These are phyloP conservation scores for Rhynchospora pubera DNA, from an alignment of 176 grass and related monocot species.

Conservation along the genomic window DNA sequence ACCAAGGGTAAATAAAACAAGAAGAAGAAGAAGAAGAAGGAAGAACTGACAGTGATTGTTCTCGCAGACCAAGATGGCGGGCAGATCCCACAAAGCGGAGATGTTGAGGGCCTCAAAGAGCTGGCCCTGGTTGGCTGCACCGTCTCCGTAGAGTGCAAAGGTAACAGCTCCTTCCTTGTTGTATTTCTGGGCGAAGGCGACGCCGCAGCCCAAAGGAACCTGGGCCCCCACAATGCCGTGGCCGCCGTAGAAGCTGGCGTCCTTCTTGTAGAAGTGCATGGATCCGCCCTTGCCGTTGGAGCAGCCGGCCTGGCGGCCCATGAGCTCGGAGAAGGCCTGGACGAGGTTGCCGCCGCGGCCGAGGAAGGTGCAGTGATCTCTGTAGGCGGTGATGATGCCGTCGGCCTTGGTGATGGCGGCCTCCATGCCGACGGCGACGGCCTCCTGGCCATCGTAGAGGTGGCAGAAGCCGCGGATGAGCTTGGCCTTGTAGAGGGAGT, in stretches of 20 bases:
- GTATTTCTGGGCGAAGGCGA: constrained; percentile 82
- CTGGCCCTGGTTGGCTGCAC: constrained; percentile 88
- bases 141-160: constrained; percentile 70
- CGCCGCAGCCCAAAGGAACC: constrained; percentile 62
- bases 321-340: constrained; percentile 73
- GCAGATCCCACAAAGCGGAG: constrained; percentile 84
- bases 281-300: constrained; percentile 74
- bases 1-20: not conserved
- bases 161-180: constrained; percentile 66
- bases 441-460: constrained; percentile 93
- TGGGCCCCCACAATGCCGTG: constrained; percentile 91
- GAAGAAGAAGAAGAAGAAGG: not conserved
- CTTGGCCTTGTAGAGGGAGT: constrained; percentile 96
- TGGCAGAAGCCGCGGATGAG: constrained; percentile 97
- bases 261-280: constrained; percentile 95
- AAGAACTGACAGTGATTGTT: constrained; percentile 80
- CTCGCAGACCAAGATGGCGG: constrained; percentile 84
- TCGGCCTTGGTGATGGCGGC: constrained; percentile 50
- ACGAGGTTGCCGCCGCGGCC: constrained; percentile 49
- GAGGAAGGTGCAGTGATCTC: constrained; percentile 83
- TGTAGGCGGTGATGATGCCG: constrained; percentile 80
- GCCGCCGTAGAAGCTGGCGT: constrained; percentile 54
- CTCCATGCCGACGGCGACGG: constrained; percentile 74
- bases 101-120: constrained; percentile 97
- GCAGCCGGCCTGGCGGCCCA: constrained; percentile 62